Evolutionary conservation across 441 rosid species (phyloP).

Genomic region (Bruguiera hainesii): DNA sequence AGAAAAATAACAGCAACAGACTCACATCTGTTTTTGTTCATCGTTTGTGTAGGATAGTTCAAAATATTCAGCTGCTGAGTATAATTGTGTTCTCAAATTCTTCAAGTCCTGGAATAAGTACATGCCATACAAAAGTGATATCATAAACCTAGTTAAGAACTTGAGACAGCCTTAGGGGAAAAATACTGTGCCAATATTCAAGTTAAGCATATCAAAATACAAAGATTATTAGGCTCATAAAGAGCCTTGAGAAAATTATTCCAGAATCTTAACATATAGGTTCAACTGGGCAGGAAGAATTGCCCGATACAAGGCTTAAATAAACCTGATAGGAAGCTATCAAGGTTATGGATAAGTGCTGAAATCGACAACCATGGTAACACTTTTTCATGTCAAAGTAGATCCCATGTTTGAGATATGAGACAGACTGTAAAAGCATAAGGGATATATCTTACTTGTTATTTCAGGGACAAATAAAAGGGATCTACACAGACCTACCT

Average conservation of each 20-base stretch:
- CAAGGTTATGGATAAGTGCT: background rate
- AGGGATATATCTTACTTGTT: background rate
- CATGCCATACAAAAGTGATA: background rate
- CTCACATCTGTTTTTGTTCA: slow-evolving; percentile 86
- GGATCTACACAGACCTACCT: slow-evolving; percentile 41
- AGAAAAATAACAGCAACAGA: slow-evolving; percentile 3
- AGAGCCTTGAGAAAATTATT: background rate
- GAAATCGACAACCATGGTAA: background rate
- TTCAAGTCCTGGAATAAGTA: slow-evolving; percentile 64
- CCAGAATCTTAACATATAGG: background rate
- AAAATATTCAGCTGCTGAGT: slow-evolving; percentile 95
- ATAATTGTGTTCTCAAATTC: slow-evolving; percentile 73
- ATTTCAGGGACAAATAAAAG: background rate
- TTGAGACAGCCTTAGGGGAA: background rate
- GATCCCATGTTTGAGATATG: background rate
- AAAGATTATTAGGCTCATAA: background rate
- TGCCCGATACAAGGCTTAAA: background rate
- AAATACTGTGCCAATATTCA: background rate
- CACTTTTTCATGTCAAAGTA: background rate
- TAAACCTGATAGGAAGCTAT: too few species aligned
- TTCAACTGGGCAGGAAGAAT: background rate
- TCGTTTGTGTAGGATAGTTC: slow-evolving; percentile 81
- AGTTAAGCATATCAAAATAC: background rate
- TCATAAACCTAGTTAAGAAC: background rate
- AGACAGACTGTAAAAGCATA: too few species aligned